Conservation (phyloP, 306 rosid genomes). For the Cucurbita argyrosperma region DNA sequence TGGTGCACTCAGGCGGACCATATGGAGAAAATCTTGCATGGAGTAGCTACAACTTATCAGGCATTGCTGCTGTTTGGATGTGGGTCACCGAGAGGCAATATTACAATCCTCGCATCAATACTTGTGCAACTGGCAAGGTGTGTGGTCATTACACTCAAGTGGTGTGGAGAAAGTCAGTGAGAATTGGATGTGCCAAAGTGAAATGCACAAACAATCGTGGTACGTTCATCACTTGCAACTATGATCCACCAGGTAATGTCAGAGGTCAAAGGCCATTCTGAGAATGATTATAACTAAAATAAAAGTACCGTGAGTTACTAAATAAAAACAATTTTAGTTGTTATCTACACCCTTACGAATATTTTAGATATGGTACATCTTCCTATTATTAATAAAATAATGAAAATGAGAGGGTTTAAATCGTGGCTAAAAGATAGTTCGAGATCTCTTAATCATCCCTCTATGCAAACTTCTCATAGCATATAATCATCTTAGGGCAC, state of each 20-base stretch:
- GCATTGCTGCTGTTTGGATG: constrained; percentile 8
- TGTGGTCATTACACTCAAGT: constrained; percentile 31
- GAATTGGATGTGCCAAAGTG: constrained; percentile 20
- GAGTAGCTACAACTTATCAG: constrained; percentile 11
- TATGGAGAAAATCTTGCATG: constrained; percentile 37
- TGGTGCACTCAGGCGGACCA: constrained; percentile 22
- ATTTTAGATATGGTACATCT: no score
- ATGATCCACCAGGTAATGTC: constrained; percentile 14
- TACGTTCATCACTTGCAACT: constrained; percentile 12
- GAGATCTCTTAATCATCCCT: no score
- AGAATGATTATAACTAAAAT: background rate
- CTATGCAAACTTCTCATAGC: no score
- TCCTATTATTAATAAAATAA: no score
- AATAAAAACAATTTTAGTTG: no score
- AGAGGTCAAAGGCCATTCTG: background rate
- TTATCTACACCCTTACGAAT: no score
- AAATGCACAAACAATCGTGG: constrained; percentile 1
- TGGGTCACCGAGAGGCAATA: constrained; percentile 10
- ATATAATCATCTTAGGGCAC: no score
- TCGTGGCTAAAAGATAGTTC: no score
- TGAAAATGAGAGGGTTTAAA: no score
- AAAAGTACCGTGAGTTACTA: no score
- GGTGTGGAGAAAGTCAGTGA: constrained; percentile 14
- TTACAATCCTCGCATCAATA: constrained; percentile 6
- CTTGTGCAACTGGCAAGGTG: background rate